A percentile compares a stretch with the other conserved stretches of the same genome.
These are phyloP conservation scores for Camellia granthamiana DNA, from an alignment of 148 eudicot genomes.

Conservation along the genomic window DNA sequence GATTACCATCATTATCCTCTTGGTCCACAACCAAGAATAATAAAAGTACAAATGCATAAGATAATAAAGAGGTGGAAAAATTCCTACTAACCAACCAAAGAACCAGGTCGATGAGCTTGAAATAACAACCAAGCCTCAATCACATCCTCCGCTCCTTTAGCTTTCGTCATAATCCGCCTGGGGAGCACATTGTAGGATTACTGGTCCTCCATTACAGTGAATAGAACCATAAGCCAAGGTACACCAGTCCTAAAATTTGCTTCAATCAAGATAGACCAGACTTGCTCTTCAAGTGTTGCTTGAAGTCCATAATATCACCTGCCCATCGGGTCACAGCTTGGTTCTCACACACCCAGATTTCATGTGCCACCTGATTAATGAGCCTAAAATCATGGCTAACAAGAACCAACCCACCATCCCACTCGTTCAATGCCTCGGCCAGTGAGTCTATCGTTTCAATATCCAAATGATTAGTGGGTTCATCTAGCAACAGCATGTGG, in stretches of 20 bases:
- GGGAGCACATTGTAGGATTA: not conserved
- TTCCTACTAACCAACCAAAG: not conserved
- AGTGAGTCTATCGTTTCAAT: slow-evolving; percentile 85
- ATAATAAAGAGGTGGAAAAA: not conserved
- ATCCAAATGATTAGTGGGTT: slow-evolving; percentile 93
- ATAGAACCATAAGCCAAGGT: not conserved
- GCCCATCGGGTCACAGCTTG: slow-evolving; percentile 72
- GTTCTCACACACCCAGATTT: slow-evolving; percentile 92
- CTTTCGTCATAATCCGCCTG: slow-evolving; percentile 8
- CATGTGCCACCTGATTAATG: slow-evolving; percentile 89
- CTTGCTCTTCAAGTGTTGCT: slow-evolving; percentile 66
- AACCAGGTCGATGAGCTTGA: not conserved
- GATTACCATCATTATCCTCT: no score
- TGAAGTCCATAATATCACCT: slow-evolving; percentile 82
- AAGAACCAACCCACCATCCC: slow-evolving; percentile 92
- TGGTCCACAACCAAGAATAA: not conserved
- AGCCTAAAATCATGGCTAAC: slow-evolving; percentile 92
- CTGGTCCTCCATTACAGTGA: not conserved
- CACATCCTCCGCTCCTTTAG: not conserved
- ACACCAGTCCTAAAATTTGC: not conserved
- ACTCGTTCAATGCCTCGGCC: slow-evolving; percentile 84
- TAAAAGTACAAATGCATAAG: not conserved
- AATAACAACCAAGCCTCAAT: not conserved
- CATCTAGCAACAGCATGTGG: slow-evolving; percentile 78
- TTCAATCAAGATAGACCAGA: slow-evolving; percentile 44